Percentiles rank a stretch among this genome's conserved stretches.
Evolutionary conservation across 2,329 filamentous ascomycete genomes (phyloP).

Genomic region (Thielaviopsis musarum): DNA sequence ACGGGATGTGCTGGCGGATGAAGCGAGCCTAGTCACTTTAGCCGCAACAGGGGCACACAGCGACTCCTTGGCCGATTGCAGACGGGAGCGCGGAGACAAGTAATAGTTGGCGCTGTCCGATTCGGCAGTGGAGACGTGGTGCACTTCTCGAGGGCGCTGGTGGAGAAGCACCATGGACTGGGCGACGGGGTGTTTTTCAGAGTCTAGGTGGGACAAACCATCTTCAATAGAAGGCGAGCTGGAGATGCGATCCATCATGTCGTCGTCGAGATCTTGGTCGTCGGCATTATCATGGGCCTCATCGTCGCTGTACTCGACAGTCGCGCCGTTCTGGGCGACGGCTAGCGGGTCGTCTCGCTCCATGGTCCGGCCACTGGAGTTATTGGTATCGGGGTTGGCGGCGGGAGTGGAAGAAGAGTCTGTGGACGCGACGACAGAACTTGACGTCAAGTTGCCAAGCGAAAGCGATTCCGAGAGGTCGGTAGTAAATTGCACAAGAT

Average conservation of each 20-base stretch:
- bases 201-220: conserved; percentile 56
- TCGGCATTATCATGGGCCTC: conserved; percentile 47
- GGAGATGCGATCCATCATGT: conserved; percentile 97
- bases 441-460: not conserved
- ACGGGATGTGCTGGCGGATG: not conserved
- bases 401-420: not conserved
- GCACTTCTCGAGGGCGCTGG: not conserved
- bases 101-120: not conserved
- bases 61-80: not conserved
- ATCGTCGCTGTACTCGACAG: conserved; percentile 20
- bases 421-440: not conserved
- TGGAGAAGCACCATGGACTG: not conserved
- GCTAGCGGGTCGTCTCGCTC: conserved; percentile 41
- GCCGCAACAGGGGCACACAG: not conserved
- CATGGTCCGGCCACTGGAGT: conserved; percentile 20
- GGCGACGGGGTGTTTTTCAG: not conserved
- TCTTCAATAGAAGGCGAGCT: conserved; percentile 98
- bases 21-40: not conserved
- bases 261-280: conserved; percentile 66
- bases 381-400: conserved; percentile 18
- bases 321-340: conserved; percentile 40
- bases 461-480: not conserved
- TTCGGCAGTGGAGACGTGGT: not conserved
- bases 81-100: not conserved
- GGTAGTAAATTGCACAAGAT: not conserved